phyloP scores from a whole-genome alignment of 257 asterid genomes.

The Perilla frutescens region DNA sequence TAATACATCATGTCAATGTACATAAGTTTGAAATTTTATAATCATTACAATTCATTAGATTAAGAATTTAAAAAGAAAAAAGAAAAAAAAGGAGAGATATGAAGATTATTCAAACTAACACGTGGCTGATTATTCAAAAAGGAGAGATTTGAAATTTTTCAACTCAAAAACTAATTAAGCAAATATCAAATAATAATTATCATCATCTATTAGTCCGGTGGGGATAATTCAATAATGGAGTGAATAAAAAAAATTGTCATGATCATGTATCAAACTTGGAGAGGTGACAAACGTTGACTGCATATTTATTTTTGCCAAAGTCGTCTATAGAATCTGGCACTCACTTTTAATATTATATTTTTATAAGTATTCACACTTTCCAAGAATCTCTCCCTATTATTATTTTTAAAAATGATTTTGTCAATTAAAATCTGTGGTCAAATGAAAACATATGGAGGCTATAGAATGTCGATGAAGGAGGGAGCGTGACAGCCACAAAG shows the following conservation, averaged over 20 bases:
- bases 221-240: no score
- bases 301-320: not conserved
- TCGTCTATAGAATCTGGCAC: constrained; percentile 17
- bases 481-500: constrained; percentile 15
- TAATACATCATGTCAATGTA: no score
- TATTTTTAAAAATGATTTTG: not conserved
- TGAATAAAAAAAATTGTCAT: no score
- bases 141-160: constrained; percentile 14
- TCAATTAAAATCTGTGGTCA: constrained; percentile 15
- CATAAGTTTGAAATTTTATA: no score
- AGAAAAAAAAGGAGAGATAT: no score
- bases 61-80: no score
- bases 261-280: no score
- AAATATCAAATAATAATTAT: not conserved
- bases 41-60: no score
- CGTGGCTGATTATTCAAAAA: no score
- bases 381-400: no score
- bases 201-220: not conserved
- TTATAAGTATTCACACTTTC: no score
- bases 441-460: not conserved
- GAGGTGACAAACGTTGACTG: constrained; percentile 34
- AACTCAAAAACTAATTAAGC: not conserved
- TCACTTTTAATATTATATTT: no score
- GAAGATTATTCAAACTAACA: not conserved
- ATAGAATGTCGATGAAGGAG: not conserved